Conservation (phyloP, 176 grass and related monocot genomes). For the Rhynchospora breviuscula region DNA sequence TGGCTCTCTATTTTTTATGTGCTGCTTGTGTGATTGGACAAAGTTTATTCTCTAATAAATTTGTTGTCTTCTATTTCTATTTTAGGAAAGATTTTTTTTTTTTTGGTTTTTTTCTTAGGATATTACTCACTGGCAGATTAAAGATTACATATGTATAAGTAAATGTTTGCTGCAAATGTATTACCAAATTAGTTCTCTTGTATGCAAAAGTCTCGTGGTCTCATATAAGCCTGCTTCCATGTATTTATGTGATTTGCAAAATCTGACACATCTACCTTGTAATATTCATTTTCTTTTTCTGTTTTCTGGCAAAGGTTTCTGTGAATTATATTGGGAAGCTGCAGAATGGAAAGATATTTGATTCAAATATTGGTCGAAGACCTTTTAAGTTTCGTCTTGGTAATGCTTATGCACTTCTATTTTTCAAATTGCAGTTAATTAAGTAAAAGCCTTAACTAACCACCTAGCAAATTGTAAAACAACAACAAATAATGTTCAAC, state of each 20-base stretch:
- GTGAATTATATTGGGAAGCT: constrained; percentile 85
- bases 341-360: constrained; percentile 79
- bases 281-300: not conserved
- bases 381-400: constrained; percentile 83
- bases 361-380: constrained; percentile 60
- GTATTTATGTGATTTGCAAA: not conserved
- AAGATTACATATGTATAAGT: not conserved
- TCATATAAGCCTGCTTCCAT: not conserved
- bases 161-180: not conserved
- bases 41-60: not conserved
- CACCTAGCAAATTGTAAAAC: not conserved
- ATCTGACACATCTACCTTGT: not conserved
- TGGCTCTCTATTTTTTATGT: not conserved
- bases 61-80: not conserved
- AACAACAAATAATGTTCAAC: not conserved
- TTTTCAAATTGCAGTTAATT: not conserved
- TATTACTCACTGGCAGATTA: not conserved
- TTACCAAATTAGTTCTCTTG: not conserved
- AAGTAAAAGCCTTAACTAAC: not conserved
- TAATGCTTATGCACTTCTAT: constrained; percentile 28
- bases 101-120: no score
- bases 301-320: constrained; percentile 42
- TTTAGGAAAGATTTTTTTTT: not conserved
- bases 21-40: not conserved
- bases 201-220: not conserved